These are phyloP conservation scores for Populus hybrid DNA, from an alignment of 441 rosid genomes.

Conservation along the genomic window DNA sequence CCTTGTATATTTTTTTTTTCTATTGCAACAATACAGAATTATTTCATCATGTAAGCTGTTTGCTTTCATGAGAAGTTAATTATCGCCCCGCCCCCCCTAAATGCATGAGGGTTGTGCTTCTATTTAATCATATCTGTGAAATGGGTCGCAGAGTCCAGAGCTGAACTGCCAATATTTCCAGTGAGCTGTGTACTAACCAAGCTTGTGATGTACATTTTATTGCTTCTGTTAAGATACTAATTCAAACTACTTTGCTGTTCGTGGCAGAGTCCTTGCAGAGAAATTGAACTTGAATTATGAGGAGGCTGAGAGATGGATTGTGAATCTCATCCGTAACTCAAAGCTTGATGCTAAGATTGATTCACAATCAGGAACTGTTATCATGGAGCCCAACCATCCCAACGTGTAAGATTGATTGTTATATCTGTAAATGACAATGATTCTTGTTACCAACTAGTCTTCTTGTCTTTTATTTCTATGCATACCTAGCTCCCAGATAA, in stretches of 20 bases:
- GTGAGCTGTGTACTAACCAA: no score
- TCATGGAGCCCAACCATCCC: constrained; percentile 80
- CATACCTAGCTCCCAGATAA: neutral
- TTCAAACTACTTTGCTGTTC: constrained; percentile 7
- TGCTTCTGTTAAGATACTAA: neutral
- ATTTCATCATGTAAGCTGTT: neutral
- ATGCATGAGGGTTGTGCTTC: no score
- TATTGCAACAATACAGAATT: neutral
- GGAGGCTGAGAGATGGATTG: constrained; percentile 98
- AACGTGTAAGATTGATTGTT: constrained; percentile 64
- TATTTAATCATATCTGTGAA: no score
- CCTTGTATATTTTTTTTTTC: neutral
- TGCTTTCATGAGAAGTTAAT: neutral
- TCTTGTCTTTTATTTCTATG: neutral
- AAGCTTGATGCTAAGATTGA: constrained; percentile 96
- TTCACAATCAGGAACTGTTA: constrained; percentile 70
- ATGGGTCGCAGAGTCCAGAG: no score
- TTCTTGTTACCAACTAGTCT: neutral
- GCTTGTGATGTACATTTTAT: neutral
- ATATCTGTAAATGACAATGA: neutral
- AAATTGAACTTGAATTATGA: constrained; percentile 84
- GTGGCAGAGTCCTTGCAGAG: constrained; percentile 81
- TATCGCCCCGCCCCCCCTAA: neutral
- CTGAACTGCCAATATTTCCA: no score
- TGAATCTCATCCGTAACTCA: constrained; percentile 81